Conservation (phyloP, 2,329 filamentous ascomycete species). For the Neonectria hederae region DNA sequence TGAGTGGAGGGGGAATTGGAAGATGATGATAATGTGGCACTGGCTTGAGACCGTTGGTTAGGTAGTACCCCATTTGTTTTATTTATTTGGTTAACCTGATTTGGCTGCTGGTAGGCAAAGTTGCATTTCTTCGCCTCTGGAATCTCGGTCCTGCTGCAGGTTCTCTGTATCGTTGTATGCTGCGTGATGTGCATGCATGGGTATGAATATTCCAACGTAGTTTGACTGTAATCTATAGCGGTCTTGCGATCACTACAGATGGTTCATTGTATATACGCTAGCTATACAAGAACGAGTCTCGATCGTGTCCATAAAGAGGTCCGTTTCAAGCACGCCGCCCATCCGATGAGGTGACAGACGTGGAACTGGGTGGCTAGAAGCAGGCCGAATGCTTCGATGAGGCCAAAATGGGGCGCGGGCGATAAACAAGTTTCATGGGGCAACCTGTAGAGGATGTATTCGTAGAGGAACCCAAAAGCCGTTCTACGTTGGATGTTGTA, state of each 20-base stretch:
- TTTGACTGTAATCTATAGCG: not conserved
- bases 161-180: not conserved
- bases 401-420: not conserved
- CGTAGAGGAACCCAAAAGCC: too few species aligned
- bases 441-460: not conserved
- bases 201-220: not conserved
- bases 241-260: not conserved
- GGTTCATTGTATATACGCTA: not conserved
- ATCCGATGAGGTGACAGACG: not conserved
- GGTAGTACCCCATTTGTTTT: slow-evolving; percentile 4
- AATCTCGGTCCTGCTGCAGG: not conserved
- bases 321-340: not conserved
- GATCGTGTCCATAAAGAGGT: not conserved
- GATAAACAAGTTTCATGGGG: not conserved
- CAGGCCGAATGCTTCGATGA: not conserved
- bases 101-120: slow-evolving; percentile 10
- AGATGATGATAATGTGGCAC: slow-evolving; percentile 25
- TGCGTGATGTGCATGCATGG: not conserved
- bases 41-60: slow-evolving; percentile 6
- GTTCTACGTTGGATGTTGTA: not conserved
- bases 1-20: not conserved
- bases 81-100: not conserved
- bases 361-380: not conserved
- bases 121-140: slow-evolving; percentile 1
- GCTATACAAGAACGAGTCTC: not conserved